Conservation (phyloP, 345 rosid genomes). For the Salix suchowensis region DNA sequence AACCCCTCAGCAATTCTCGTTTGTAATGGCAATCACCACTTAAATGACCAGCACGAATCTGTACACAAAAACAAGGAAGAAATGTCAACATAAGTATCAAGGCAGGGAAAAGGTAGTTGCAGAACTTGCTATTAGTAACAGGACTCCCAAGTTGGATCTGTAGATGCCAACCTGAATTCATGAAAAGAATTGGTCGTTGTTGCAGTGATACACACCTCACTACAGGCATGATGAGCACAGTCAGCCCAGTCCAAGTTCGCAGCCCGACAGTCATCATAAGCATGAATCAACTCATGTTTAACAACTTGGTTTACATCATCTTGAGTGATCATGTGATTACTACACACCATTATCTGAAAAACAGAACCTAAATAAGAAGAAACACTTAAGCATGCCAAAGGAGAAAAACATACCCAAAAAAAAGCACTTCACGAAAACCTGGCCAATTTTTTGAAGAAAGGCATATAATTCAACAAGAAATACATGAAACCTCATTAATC, state of each 20-base stretch:
- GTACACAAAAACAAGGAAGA: constrained; percentile 3
- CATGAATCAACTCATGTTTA: constrained; percentile 84
- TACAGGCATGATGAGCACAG: constrained; percentile 97
- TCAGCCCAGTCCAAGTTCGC: constrained; percentile 75
- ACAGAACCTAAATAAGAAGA: not conserved
- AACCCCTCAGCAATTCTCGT: constrained; percentile 73
- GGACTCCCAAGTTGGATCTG: not conserved
- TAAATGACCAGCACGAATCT: constrained; percentile 91
- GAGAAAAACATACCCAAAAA: not conserved
- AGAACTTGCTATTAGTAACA: not conserved
- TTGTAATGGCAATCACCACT: constrained; percentile 96
- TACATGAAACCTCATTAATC: not conserved
- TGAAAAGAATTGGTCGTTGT: not conserved
- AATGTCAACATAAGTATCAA: not conserved
- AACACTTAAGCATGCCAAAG: not conserved
- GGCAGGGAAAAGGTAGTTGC: not conserved
- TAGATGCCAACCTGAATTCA: not conserved
- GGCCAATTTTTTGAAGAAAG: not conserved
- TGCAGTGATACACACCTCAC: constrained; percentile 56
- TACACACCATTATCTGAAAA: constrained; percentile 69
- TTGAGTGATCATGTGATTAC: constrained; percentile 65
- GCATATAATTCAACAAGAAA: not conserved
- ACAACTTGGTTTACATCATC: constrained; percentile 86
- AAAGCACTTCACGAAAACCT: not conserved
- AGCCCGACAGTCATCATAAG: constrained; percentile 87